Base-by-base conservation (phyloP, 2,329 filamentous ascomycete species). In the Thielaviopsis punctulata region DNA sequence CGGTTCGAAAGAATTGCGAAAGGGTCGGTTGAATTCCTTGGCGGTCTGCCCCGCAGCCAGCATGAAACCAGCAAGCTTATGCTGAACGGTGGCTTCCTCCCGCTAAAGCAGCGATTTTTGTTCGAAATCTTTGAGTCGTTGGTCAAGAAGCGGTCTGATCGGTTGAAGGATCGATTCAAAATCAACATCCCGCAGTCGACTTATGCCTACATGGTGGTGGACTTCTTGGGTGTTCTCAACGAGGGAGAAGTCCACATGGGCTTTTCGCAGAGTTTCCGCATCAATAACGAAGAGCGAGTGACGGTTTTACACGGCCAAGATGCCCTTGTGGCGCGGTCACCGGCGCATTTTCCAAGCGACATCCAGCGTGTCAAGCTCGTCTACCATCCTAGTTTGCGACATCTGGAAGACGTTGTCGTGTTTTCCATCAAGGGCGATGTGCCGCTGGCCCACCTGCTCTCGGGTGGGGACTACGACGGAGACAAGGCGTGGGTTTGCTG, bases 391-490 rank as follows among this genome's bases (percentile, higher is more conserved):
- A 71, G 79, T 43, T 66, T 90, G 0, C 75, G 80, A 2, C 75
- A 77, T 2, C 64, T 95, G 0, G 83, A 83, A 55, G 83, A 95
- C 58, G 80, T 95, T 1, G 72, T 92, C 13, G 73, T 95, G 0
- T 95, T 96, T 58, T 72, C 85, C 0, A 70, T 69, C 0, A 75
- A 73, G 55, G 84, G 84, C 0, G 61, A 72, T 23, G 67, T 65
- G 0, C 76, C 84, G 0, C 69, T 88, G 0, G 86, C 84, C 0
- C 75, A 78, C 8, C 80, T 81, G 59, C 68, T 90, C 0, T 86
- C 84, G 1, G 86, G 86, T 0, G 86, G 86, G 0, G 86, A 90
- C 59, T 90, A 88, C 56, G 85, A 90, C 57, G 86, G 86, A 0
- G 86, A 92, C 56, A 73, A 68, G n/a, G 77, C 84, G 4, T 89